These are phyloP conservation scores for Clarkia xantiana DNA, from an alignment of 345 rosid genomes.

Conservation along the genomic window DNA sequence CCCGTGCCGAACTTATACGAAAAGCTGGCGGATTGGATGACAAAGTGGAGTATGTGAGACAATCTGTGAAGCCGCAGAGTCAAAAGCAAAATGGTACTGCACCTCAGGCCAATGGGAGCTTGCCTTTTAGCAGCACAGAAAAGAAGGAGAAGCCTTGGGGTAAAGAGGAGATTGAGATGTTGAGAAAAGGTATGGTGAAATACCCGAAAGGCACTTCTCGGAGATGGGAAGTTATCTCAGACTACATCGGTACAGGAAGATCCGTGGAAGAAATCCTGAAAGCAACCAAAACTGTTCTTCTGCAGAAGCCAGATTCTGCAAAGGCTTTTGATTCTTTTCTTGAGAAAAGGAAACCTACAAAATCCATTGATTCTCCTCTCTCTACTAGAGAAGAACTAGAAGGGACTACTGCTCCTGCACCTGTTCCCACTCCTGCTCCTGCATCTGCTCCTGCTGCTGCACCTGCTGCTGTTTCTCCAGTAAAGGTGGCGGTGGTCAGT, in stretches of 20 bases:
- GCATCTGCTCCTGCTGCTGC: conserved; percentile 1
- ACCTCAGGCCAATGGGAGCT: conserved; percentile 27
- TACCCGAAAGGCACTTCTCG: conserved; percentile 90
- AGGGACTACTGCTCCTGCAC: conserved; percentile 11
- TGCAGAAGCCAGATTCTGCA: conserved; percentile 78
- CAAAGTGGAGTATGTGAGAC: conserved; percentile 24
- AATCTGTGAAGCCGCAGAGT: conserved; percentile 30
- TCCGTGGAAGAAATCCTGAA: conserved; percentile 88
- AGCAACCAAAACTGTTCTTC: conserved; percentile 94
- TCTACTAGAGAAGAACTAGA: conserved; percentile 65
- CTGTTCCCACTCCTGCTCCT: conserved; percentile 13
- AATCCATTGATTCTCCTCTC: conserved; percentile 66
- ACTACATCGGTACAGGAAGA: conserved; percentile 81
- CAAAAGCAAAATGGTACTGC: conserved; percentile 39
- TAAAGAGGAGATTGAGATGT: conserved; percentile 79
- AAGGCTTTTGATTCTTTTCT: conserved; percentile 96
- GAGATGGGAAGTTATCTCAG: conserved; percentile 98
- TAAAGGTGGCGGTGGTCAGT: conserved; percentile 10
- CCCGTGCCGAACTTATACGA: conserved; percentile 44
- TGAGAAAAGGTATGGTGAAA: conserved; percentile 82
- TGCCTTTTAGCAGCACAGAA: conserved; percentile 20
- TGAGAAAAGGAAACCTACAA: conserved; percentile 78
- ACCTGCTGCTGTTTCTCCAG: conserved; percentile 16
- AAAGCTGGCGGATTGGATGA: conserved; percentile 28
- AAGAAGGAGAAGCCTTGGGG: conserved; percentile 79